Evolutionary conservation across 768 basidiomycete genomes (phyloP).

Genomic region (Cyathus striatus): DNA sequence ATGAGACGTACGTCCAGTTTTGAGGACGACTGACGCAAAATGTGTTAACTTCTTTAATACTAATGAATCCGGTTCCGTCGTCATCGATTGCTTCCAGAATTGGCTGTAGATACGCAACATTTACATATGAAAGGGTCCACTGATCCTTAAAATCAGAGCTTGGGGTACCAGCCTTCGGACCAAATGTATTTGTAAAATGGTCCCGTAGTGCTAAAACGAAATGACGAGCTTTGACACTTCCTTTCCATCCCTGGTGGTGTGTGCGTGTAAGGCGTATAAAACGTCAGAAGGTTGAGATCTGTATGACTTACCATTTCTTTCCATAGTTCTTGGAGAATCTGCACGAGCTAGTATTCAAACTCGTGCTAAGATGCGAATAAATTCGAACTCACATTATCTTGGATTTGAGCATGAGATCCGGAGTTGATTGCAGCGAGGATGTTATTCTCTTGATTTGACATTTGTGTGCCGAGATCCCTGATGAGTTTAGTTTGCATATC

Average conservation of each 20-base stretch:
- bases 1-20: slow-evolving; percentile 26
- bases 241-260: slow-evolving; percentile 52
- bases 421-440: slow-evolving; percentile 32
- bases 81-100: slow-evolving; percentile 37
- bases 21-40: slow-evolving; percentile 27
- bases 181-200: slow-evolving; percentile 26
- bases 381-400: slow-evolving; percentile 25
- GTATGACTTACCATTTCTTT: slow-evolving; percentile 39
- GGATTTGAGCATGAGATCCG: slow-evolving; percentile 40
- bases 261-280: background rate
- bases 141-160: slow-evolving; percentile 5
- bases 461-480: slow-evolving; percentile 16
- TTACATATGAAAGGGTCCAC: slow-evolving; percentile 37
- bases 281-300: background rate
- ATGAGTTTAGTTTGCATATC: slow-evolving; percentile 41
- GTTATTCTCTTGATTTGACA: slow-evolving; percentile 30
- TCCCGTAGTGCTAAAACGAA: slow-evolving; percentile 42
- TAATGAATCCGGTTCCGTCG: slow-evolving; percentile 36
- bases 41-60: slow-evolving; percentile 34
- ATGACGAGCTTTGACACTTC: slow-evolving; percentile 45
- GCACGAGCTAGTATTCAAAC: background rate
- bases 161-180: slow-evolving; percentile 9
- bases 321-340: slow-evolving; percentile 50
- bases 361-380: background rate
- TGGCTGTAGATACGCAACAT: slow-evolving; percentile 31